Evolutionary conservation across 768 basidiomycete genomes (phyloP), one percentile per base, ranked within the genome.

Genomic region (Coprinellus aureogranulatus): DNA sequence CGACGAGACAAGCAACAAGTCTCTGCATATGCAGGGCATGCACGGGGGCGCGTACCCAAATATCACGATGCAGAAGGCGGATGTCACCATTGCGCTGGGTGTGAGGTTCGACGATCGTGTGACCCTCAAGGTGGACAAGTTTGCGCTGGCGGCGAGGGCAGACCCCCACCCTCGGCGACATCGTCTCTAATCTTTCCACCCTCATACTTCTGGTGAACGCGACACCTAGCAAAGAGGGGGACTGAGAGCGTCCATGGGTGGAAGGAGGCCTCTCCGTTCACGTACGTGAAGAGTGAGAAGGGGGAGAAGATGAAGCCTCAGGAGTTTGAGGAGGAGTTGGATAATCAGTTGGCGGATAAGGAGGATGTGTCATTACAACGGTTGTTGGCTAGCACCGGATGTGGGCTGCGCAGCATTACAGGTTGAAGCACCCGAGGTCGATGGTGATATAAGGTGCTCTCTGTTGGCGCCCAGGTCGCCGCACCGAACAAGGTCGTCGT

Each of bases 301-400:
- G 87, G 88, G 2, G 81, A 79, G 62, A 80, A 80, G 66, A 86
- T 95, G 79, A 99, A 98, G 80, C 96, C 96, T 0, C 97, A 99
- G 73, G 94, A 95, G 73, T 92, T 98, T 54, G 85, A 98, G 41
- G 89, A 94, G 75, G 95, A 95, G 75, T 80, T 99, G 41, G 88
- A 98, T 66, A 77, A 67, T 52, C 90, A 93, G 76, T 85, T 85
- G n/a, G 77, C 77, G 48, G 80, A 89, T 58, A 83, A 77, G 71
- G 95, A 98, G 76, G 89, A 92, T 57, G 86, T 39, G 75, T 99
- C 67, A 74, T 99, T 53, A 73, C 92, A 11, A 99, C 97, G 16
- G 97, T 97, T 64, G 97, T 99, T 22, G 97, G 97, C 8, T 97
- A 99, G 71, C 97, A 98, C 75, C 96, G 98, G 75, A 98, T 98